Evolutionary conservation across 2,329 filamentous ascomycete genomes (phyloP), one percentile per base, ranked within the genome.

Genomic region (Phialophora chinensis): DNA sequence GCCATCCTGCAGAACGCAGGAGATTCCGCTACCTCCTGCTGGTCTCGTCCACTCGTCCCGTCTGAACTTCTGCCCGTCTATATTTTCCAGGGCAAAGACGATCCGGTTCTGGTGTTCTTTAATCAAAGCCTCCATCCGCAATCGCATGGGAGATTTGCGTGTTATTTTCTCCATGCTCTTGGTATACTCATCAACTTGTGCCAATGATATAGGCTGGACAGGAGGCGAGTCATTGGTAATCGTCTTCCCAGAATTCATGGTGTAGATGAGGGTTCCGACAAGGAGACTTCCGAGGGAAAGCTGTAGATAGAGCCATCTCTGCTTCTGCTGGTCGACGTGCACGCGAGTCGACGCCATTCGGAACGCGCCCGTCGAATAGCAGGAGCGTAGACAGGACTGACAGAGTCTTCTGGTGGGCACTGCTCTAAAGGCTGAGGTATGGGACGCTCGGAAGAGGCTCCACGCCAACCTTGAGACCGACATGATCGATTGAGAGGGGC

Each of bases 51-150:
- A 99, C 71, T 90, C 89, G 80, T 99, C 95, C 66, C 88, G 83
- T 66, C 86, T 86, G 82, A 99, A 99, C 72, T 87, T 86, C 70
- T 87, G 88, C 65, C 92, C 93, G 75, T 98, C 95, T 52, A 98
- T 84, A 73, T 88, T 86, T 77, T 96, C 90, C 25, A 99, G 86
- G 65, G 90, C 92, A 63, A 86, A 83, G 31, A 98, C 90, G 66
- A 99, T 99, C 69, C 90, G 87, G 74, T 91, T 87, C 76, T 99
- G 95, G 74, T 98, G 92, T 73, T 93, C 87, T 78, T 95, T 95
- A 79, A 98, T 96, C 77, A 98, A 91, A 74, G 91, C 88, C 80
- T 99, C 95, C 95, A 99, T 98, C 70, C 94, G 92, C 65, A 99
- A 85, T 63, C 95, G 93, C 94, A 99, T 98, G 1, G 95, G 93